Conservation (phyloP, 2,329 filamentous ascomycete genomes). For the Neurospora sp. region DNA sequence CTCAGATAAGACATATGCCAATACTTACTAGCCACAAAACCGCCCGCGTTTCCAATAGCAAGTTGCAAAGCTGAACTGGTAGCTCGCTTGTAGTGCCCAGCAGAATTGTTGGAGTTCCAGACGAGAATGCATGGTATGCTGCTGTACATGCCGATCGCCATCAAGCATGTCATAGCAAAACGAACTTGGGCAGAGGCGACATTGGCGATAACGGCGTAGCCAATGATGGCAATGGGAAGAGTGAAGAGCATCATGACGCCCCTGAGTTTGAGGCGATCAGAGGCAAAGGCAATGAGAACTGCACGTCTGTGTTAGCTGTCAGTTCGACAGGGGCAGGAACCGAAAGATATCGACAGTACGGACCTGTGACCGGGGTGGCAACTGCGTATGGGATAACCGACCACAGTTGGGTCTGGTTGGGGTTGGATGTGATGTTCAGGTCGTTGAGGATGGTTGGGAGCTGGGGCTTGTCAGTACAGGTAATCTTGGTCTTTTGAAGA, state of each 20-base stretch:
- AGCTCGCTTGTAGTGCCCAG: slow-evolving; percentile 60
- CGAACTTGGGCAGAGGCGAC: slow-evolving; percentile 39
- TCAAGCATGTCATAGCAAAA: slow-evolving; percentile 59
- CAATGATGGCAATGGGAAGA: slow-evolving; percentile 53
- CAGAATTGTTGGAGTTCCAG: slow-evolving; percentile 60
- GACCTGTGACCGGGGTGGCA: slow-evolving; percentile 44
- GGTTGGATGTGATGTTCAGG: slow-evolving; percentile 41
- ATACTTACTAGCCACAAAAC: slow-evolving; percentile 49
- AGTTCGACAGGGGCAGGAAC: slow-evolving; percentile 2
- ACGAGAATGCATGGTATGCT: slow-evolving; percentile 54
- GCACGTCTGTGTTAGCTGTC: background rate
- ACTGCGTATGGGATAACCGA: slow-evolving; percentile 56
- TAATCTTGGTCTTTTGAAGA: background rate
- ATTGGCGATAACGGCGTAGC: slow-evolving; percentile 55
- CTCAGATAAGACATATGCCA: background rate
- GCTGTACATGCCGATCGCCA: slow-evolving; percentile 55
- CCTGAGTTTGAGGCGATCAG: slow-evolving; percentile 49
- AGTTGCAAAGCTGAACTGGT: slow-evolving; percentile 57
- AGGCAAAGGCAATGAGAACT: slow-evolving; percentile 46
- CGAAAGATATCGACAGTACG: background rate
- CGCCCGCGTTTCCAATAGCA: slow-evolving; percentile 56
- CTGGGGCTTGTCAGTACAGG: slow-evolving; percentile 20
- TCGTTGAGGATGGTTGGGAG: slow-evolving; percentile 55
- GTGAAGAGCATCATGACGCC: slow-evolving; percentile 54
- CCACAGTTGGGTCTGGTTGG: slow-evolving; percentile 52